Conservation (phyloP, 176 grass and related monocot species). For the Carex parvula region DNA sequence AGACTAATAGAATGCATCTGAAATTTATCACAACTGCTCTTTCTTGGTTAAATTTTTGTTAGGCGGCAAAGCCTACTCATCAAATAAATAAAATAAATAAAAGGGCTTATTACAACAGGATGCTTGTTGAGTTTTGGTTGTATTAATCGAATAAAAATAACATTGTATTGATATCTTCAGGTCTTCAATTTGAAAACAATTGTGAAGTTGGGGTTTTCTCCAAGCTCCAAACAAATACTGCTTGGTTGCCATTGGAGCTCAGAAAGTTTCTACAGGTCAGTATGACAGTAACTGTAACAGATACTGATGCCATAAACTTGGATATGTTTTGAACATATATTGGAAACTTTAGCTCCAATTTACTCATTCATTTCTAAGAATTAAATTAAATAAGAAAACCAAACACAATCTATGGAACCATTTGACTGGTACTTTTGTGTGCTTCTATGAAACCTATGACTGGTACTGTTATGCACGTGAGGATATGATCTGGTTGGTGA, state of each 20-base stretch:
- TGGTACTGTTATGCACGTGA: neutral
- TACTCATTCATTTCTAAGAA: neutral
- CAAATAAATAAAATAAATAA: neutral
- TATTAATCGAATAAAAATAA: neutral
- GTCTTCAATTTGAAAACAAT: conserved; percentile 91
- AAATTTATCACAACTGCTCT: neutral
- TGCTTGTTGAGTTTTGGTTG: neutral
- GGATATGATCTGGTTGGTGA: neutral
- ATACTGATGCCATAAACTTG: neutral
- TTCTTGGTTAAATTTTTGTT: neutral
- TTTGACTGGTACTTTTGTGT: neutral
- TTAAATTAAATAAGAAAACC: neutral
- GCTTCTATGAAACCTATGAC: neutral
- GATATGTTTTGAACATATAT: neutral
- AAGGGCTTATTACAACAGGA: neutral
- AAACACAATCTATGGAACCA: neutral
- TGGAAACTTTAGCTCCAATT: neutral
- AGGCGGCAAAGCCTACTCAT: neutral
- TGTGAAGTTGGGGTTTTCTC: conserved; percentile 95
- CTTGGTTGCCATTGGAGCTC: conserved; percentile 91
- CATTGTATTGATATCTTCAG: conserved; percentile 34
- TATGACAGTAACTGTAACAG: neutral
- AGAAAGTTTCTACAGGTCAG: conserved; percentile 94
- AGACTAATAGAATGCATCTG: neutral
- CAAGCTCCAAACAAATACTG: conserved; percentile 91